Percentiles rank a stretch among this genome's conserved stretches.
Conservation (phyloP, 345 rosid species). For the Salix exigua region DNA sequence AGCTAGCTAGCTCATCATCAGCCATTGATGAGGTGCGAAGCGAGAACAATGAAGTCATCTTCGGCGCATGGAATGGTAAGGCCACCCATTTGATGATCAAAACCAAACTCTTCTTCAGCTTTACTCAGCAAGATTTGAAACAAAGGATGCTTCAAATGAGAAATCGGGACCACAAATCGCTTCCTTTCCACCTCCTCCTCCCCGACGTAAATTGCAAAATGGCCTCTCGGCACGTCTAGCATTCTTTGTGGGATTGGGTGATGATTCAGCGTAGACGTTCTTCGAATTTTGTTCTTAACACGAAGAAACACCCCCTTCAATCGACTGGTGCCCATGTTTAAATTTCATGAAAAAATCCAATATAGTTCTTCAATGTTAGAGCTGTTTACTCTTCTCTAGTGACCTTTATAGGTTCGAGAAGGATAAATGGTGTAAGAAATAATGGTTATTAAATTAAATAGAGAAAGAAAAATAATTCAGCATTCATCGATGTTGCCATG, state of each 20-base stretch:
- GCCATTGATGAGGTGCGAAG: not conserved
- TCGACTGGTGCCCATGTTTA: not conserved
- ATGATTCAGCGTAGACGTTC: not conserved
- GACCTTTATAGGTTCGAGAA: not conserved
- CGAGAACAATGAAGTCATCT: not conserved
- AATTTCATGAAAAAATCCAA: no score
- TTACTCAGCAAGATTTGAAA: not conserved
- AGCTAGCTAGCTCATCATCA: not conserved
- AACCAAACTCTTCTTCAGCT: conserved; percentile 11
- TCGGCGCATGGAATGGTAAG: conserved; percentile 1
- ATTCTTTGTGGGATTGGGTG: not conserved
- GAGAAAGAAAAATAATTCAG: conserved; percentile 14
- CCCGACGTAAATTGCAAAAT: conserved; percentile 38
- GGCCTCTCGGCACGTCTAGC: conserved; percentile 33
- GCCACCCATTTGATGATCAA: conserved; percentile 1
- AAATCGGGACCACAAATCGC: not conserved
- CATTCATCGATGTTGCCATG: not conserved
- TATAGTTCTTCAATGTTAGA: not conserved
- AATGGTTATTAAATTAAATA: not conserved
- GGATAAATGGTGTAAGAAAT: not conserved
- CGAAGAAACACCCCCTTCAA: conserved; percentile 6
- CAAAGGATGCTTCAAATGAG: conserved; percentile 2
- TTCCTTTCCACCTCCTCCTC: conserved; percentile 24
- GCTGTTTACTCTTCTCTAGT: not conserved
- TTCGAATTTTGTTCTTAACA: conserved; percentile 3